Conservation (phyloP, 2,329 filamentous ascomycete genomes). For the Pseudogymnoascus sp. region DNA sequence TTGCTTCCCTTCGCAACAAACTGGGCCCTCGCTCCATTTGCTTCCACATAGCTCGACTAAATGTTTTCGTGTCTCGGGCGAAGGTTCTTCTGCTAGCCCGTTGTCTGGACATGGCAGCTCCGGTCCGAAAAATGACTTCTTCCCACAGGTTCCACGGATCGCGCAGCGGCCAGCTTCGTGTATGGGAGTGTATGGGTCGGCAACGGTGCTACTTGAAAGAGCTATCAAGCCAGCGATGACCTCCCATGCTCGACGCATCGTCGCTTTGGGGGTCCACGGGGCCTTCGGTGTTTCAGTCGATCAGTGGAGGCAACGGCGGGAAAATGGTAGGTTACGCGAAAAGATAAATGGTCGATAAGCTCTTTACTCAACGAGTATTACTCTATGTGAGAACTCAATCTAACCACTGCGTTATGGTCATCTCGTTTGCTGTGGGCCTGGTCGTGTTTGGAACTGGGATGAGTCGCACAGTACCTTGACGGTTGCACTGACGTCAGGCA, state of each 20-base stretch:
- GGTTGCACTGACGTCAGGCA: slow-evolving; percentile 4
- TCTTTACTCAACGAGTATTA: not conserved
- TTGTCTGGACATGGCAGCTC: slow-evolving; percentile 92
- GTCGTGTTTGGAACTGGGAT: not conserved
- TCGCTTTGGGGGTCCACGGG: not conserved
- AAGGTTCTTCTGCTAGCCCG: slow-evolving; percentile 65
- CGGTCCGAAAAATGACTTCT: slow-evolving; percentile 80
- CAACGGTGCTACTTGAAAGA: slow-evolving; percentile 12
- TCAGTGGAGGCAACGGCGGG: not conserved
- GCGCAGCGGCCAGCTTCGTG: slow-evolving; percentile 86
- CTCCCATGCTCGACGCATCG: not conserved
- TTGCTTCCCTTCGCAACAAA: slow-evolving; percentile 80
- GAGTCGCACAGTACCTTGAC: slow-evolving; percentile 6
- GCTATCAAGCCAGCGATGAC: not conserved
- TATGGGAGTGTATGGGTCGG: slow-evolving; percentile 36
- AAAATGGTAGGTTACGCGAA: not conserved
- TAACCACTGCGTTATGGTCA: not conserved
- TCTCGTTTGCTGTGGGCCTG: not conserved
- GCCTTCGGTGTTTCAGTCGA: slow-evolving; percentile 2
- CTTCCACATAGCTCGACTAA: slow-evolving; percentile 78
- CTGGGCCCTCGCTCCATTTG: slow-evolving; percentile 73
- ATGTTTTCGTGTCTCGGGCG: slow-evolving; percentile 61
- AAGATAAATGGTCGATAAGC: not conserved
- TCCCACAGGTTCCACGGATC: slow-evolving; percentile 84
- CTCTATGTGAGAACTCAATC: not conserved